Evolutionary conservation across 1,139 yeast species (phyloP).

Genomic region (Pneumocystis carinii): DNA sequence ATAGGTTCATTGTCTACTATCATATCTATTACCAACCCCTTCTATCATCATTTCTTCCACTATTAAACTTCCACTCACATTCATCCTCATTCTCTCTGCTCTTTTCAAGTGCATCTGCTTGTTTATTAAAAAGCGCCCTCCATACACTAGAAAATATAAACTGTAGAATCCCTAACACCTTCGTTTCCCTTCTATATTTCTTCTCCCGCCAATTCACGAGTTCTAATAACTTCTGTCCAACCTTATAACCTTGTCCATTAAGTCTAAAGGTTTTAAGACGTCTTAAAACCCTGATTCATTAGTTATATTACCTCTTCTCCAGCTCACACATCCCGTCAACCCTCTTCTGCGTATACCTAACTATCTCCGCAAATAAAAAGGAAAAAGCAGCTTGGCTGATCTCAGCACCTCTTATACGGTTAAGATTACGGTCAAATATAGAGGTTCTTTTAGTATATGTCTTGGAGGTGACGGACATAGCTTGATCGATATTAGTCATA

Average conservation of each 20-base stretch:
- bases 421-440: slow-evolving; percentile 55
- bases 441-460: slow-evolving; percentile 12
- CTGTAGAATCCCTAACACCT: slow-evolving; percentile 63
- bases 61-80: too few species aligned
- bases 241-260: slow-evolving; percentile 59
- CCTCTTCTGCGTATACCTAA: slow-evolving; percentile 48
- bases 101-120: slow-evolving; percentile 77
- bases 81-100: slow-evolving; percentile 72
- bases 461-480: too few species aligned
- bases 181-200: slow-evolving; percentile 53
- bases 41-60: too few species aligned
- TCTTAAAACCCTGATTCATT: too few species aligned
- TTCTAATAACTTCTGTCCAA: slow-evolving; percentile 49
- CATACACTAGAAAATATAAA: slow-evolving; percentile 73
- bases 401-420: slow-evolving; percentile 44
- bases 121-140: slow-evolving; percentile 65
- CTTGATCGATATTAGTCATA: too few species aligned
- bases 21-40: too few species aligned
- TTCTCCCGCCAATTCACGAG: slow-evolving; percentile 47
- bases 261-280: too few species aligned
- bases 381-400: slow-evolving; percentile 54
- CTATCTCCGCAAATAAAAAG: slow-evolving; percentile 56
- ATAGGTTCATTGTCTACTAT: slow-evolving; percentile 73
- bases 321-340: slow-evolving; percentile 63
- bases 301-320: slow-evolving; percentile 31